Evolutionary conservation across 192 early-diverging fungal species (phyloP).

Genomic region (Chytriomyces sp.): DNA sequence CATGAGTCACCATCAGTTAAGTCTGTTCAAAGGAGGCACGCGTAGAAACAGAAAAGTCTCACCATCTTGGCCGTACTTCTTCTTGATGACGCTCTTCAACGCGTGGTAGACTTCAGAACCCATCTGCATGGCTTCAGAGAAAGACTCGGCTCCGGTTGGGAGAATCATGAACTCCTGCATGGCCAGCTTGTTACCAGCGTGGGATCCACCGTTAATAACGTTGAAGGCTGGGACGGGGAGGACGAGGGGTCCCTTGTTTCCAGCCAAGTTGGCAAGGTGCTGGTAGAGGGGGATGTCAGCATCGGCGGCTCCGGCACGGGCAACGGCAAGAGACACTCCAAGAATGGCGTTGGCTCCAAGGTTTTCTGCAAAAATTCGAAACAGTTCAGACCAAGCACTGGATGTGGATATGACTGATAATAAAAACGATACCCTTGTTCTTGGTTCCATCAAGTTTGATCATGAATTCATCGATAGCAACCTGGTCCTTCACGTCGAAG

Average conservation of each 20-base stretch:
- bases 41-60: not conserved
- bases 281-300: conserved; percentile 89
- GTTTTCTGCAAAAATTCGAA: conserved; percentile 55
- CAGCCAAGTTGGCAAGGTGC: conserved; percentile 91
- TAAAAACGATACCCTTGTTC: conserved; percentile 77
- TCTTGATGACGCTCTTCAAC: conserved; percentile 97
- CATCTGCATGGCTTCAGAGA: conserved; percentile 96
- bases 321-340: conserved; percentile 95
- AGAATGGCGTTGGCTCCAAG: conserved; percentile 98
- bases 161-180: conserved; percentile 99
- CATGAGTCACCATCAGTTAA: conserved; percentile 8
- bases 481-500: conserved; percentile 86
- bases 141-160: conserved; percentile 90
- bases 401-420: not conserved
- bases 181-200: conserved; percentile 99
- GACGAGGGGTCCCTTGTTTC: conserved; percentile 82
- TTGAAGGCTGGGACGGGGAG: conserved; percentile 97
- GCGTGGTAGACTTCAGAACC: conserved; percentile 97
- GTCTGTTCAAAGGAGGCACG: not conserved
- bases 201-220: conserved; percentile 99
- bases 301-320: conserved; percentile 92
- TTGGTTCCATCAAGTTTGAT: conserved; percentile 90
- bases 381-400: not conserved
- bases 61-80: conserved; percentile 96
- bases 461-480: conserved; percentile 88